phyloP scores from a whole-genome alignment of 495 filamentous ascomycete species.

The Daldinia loculata region DNA sequence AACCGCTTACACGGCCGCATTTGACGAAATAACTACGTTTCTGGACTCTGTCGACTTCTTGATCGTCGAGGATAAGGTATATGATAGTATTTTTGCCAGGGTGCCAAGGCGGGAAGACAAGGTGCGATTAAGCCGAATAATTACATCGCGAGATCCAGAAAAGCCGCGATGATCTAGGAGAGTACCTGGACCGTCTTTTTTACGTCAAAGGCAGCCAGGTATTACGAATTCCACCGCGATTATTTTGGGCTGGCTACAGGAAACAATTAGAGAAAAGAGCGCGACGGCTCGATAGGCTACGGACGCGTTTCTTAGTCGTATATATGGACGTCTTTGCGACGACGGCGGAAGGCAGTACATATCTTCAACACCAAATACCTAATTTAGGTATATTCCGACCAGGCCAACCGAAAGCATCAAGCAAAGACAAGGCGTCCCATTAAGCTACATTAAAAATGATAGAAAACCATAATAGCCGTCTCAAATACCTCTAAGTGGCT shows the following conservation, averaged over 20 bases:
- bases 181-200: not conserved
- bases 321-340: not conserved
- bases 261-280: not conserved
- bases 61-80: not conserved
- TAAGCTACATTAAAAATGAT: no score
- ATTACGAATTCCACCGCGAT: not conserved
- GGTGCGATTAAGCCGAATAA: not conserved
- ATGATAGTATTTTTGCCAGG: not conserved
- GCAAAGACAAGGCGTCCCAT: no score
- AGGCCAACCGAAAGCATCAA: not conserved
- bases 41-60: not conserved
- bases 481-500: no score
- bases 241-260: not conserved
- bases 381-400: not conserved
- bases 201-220: no score
- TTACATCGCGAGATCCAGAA: not conserved
- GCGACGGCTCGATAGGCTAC: not conserved
- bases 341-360: not conserved
- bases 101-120: not conserved
- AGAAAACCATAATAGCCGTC: no score
- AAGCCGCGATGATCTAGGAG: not conserved
- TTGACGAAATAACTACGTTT: not conserved
- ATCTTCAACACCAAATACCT: not conserved
- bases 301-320: not conserved
- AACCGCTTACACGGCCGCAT: not conserved